Evolutionary conservation across 1,284 basidiomycete genomes (phyloP).

Genomic region (Afroboletus lepidellus): DNA sequence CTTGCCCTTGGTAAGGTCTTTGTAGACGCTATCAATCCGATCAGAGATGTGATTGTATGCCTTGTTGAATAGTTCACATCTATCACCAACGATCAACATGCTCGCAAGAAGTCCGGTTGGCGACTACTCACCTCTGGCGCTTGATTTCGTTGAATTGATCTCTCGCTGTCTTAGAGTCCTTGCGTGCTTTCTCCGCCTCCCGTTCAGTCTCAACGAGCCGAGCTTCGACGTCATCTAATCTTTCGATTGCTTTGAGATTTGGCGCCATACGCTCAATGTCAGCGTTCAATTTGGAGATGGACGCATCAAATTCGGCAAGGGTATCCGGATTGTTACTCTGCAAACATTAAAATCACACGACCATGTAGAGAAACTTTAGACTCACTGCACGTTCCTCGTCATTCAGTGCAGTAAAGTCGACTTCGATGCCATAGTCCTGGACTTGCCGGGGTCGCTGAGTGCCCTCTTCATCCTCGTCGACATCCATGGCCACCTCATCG

Average conservation of each 20-base stretch:
- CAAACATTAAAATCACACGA: neutral
- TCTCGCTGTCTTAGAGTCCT: conserved; percentile 84
- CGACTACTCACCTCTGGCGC: conserved; percentile 61
- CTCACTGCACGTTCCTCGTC: conserved; percentile 81
- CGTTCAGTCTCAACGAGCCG: conserved; percentile 72
- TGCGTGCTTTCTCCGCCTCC: conserved; percentile 76
- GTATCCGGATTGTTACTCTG: conserved; percentile 69
- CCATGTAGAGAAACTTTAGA: conserved; percentile 1
- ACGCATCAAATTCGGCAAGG: conserved; percentile 75
- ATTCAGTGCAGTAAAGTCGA: conserved; percentile 80
- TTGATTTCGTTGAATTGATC: conserved; percentile 91
- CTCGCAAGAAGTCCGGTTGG: neutral
- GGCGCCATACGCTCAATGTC: conserved; percentile 96
- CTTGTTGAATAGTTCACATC: conserved; percentile 90
- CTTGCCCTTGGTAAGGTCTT: conserved; percentile 95
- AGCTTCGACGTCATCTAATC: conserved; percentile 89
- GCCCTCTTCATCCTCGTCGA: conserved; percentile 80
- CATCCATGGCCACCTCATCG: conserved; percentile 86
- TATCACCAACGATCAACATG: conserved; percentile 7
- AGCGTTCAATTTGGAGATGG: conserved; percentile 66
- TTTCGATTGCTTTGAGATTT: conserved; percentile 94
- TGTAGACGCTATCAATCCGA: conserved; percentile 94
- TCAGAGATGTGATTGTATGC: conserved; percentile 96
- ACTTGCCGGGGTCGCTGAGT: conserved; percentile 72
- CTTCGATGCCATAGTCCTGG: conserved; percentile 86